These are phyloP conservation scores for Phytophthora crassamura DNA, from an alignment of 352 stramenopile species.

Conservation along the genomic window DNA sequence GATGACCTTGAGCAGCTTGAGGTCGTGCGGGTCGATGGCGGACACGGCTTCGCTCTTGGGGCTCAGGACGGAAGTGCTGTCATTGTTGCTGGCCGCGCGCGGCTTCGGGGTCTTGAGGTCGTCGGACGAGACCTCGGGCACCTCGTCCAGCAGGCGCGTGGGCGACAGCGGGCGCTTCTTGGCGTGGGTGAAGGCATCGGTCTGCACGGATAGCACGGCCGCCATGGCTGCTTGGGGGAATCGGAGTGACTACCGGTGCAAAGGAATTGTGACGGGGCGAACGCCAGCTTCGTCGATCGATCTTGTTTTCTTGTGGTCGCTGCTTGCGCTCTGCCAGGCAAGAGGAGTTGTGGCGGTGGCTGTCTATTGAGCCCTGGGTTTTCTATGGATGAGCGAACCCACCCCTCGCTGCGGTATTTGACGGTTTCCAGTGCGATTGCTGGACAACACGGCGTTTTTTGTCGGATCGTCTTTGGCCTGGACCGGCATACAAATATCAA, in stretches of 20 bases:
- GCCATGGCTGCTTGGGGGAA: conserved; percentile 26
- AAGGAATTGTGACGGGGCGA: conserved; percentile 24
- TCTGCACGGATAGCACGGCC: conserved; percentile 34
- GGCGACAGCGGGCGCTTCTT: conserved; percentile 44
- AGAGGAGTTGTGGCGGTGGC: conserved; percentile 14
- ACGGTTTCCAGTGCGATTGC: conserved; percentile 21
- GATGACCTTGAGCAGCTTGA: conserved; percentile 88
- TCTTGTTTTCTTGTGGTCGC: too few relatives aligned
- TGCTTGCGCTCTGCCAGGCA: conserved; percentile 20
- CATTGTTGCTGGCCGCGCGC: not conserved
- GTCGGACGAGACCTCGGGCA: conserved; percentile 26
- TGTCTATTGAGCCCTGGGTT: conserved; percentile 22
- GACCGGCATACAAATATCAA: conserved; percentile 9
- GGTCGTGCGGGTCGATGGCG: conserved; percentile 64
- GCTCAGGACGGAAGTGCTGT: conserved; percentile 11
- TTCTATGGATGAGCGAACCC: conserved; percentile 26
- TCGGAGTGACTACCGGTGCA: not conserved
- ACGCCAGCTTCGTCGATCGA: too few relatives aligned
- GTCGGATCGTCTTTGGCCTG: conserved; percentile 1
- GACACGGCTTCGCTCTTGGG: conserved; percentile 19
- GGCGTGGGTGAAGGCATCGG: conserved; percentile 10
- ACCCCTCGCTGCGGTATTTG: conserved; percentile 28
- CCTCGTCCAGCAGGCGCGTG: conserved; percentile 26
- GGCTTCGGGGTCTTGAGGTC: conserved; percentile 39
- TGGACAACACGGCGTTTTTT: conserved; percentile 18